Base-by-base conservation (phyloP, 306 rosid species). In the Comarum palustre region DNA sequence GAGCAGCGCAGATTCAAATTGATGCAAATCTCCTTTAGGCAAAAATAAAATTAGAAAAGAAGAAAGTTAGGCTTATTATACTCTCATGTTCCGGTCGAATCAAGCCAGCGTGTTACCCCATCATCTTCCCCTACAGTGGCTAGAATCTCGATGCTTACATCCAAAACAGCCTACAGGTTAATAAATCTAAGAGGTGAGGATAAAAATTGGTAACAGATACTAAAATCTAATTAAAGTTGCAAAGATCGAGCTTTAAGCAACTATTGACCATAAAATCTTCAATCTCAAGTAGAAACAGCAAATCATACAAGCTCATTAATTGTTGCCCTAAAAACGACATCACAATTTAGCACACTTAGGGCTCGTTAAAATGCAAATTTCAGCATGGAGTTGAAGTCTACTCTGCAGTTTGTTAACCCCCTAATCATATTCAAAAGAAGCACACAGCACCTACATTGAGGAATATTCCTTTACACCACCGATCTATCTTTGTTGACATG, bases 31-130 rank as follows among this genome's bases (percentile, higher is more conserved):
- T 71, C 80, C 68, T 12, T 41, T 58, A 67, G 66, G 57, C 1
- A 65, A 78, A 4, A 76, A 64, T 43, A 39, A 42, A 38, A 4
- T 32, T 2, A 2, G 48, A n/a, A 39, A 41, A 54, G 14, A 27
- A 58, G 39, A 72, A 43, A 47, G 61, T 65, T 52, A 29, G 73
- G 39, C 43, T 72, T 65, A 68, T 55, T 61, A 34, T 24, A 69
- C 71, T 57, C 38, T 51, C 73, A 31, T 65, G 60, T 39, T 43
- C 32, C 12, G 19, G 19, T 84, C 86, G 83, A 90, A 76, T 90
- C 93, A 69, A 91, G 81, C 99, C 99, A 95, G 78, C 99, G 97
- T 51, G 97, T 91, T 42, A 95, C 84, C 66, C 99, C 99, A 38
- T 85, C 89, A 13, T 89, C 96, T 75, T 90, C 97, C 14, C 92